Percentiles rank a stretch among this genome's conserved stretches.
phyloP scores from a whole-genome alignment of 2,329 filamentous ascomycete genomes.

The Trichoderma atroviride region DNA sequence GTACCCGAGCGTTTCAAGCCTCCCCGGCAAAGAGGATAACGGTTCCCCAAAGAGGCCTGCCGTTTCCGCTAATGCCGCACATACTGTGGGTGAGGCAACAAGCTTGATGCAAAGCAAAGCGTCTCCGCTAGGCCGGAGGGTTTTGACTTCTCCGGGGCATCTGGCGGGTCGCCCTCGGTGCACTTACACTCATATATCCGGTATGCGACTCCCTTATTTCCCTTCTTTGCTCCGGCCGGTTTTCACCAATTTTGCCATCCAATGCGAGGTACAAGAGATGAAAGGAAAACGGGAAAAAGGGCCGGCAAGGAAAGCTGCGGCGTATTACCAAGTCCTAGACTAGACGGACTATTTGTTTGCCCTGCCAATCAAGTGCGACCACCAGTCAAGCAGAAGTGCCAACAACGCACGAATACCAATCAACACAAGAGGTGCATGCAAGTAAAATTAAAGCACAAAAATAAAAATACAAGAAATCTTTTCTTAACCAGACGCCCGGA shows the following conservation, averaged over 20 bases:
- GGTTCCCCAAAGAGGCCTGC: conserved; percentile 5
- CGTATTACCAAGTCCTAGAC: background rate
- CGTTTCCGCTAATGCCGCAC: conserved; percentile 10
- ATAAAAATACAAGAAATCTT: background rate
- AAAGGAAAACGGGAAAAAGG: background rate
- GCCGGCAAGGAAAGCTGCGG: background rate
- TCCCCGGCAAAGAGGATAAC: background rate
- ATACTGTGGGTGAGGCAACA: background rate
- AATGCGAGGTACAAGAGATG: background rate
- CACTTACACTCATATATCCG: background rate
- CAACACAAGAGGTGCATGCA: background rate
- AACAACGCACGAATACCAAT: background rate
- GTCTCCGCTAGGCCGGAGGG: background rate
- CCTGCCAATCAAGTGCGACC: conserved; percentile 4
- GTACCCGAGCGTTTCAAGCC: background rate
- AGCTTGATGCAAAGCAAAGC: background rate
- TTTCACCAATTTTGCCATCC: background rate
- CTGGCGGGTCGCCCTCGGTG: background rate
- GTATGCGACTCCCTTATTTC: background rate
- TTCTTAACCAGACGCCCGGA: background rate
- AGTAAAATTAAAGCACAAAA: background rate
- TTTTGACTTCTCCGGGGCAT: conserved; percentile 1
- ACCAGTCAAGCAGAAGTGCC: background rate
- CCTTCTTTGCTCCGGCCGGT: background rate
- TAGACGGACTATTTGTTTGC: background rate